Evolutionary conservation across 176 grass and related monocot species (phyloP), one percentile per base, ranked within the genome.

Genomic region (Zizania latifolia): DNA sequence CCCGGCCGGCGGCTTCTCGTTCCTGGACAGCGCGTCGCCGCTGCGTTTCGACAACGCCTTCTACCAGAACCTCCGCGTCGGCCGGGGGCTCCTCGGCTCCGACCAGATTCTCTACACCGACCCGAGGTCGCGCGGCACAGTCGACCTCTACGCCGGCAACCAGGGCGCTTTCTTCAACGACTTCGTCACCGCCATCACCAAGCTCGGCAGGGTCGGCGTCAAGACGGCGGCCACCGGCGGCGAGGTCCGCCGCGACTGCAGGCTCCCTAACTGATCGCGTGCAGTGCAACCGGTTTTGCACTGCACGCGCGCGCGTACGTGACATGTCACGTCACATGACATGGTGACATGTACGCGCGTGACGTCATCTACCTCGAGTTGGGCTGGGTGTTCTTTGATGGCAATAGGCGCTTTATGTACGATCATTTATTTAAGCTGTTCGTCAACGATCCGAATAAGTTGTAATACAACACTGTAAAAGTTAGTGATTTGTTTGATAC

Each of bases 61-160:
- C 81, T 91, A 84, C 83, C 63, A 44, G 55, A 91, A 89, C 68
- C 67, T 95, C n/a, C 48, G 71, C 46, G 24, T 13, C 31, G 71
- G 68, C 5, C 74, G 50, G 83, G 89, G 92, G 2, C 36, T 92
- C 16, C 75, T 92, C 39, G 67, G 36, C n/a, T 91, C 89, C 4
- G 92, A 96, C 43, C 92, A 96, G 78, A 22, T 46, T 35, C 86
- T 96, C 21, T 69, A 82, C 78, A 28, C 77, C 17, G 86, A 96
- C 84, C 33, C 58, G 9, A 60, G 92, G 37, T 89, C 89, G 2
- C 83, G 48, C 56, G 65, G 15, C 71, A 62, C 81, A 4, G 89
- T 91, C 19, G 74, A 85, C n/a, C 44, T 76, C 44, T 87, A 87
- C 32, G 85, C 89, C 36, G 77, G 13, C 1, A 80, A 87, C 77